Base-by-base conservation (phyloP, 2,329 filamentous ascomycete species). In the Botryotinia calthae region DNA sequence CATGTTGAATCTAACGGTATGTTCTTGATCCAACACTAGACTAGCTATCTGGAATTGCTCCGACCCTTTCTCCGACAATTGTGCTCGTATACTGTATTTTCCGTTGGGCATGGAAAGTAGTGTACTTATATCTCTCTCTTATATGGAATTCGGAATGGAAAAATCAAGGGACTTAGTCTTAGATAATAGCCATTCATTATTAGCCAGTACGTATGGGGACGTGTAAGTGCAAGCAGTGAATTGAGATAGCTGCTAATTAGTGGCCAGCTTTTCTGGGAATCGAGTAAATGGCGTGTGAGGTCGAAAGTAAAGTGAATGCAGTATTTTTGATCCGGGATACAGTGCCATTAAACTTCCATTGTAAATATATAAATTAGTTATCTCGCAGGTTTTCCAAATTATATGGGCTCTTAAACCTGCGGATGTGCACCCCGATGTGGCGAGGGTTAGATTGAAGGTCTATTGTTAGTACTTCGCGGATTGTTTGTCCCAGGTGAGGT, bases 251-350 rank as follows among this genome's bases (percentile, higher is more conserved):
- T 2, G 31, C 3, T 9, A 58, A 58, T 9, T 31, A 31, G 54
- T 34, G 1, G 2, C 0, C 3, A 31, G 3, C 2, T 8, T 54
- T 6, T 54, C 20, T 51, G 22, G 1, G 9, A n/a, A 12, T 58
- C 28, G 0, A 31, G 16, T 1, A 10, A 58, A 22, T 31, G n/a
- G 28, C 16, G 1, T 58, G 4, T 34, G 28, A 61, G 3, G 20
- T 40, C 28, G 28, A 59, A 59, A 22, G 22, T 10, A 61, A 22
- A 4, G 31, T n/a, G 22, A 40, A 61, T 25, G 10, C 31, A 22
- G 5, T 14, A 10, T 7, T 7, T 37, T 34, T 25, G 2, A 37
- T 37, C 4, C 22, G 5, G 20, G 6, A 0, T 37, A 25, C 4
- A 0, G 20, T 25, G 1, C 2, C 4, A 8, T 54, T 28, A 2